Evolutionary conservation across 768 basidiomycete genomes (phyloP), one percentile per base, ranked within the genome.

Genomic region (Suillus ampliporus): DNA sequence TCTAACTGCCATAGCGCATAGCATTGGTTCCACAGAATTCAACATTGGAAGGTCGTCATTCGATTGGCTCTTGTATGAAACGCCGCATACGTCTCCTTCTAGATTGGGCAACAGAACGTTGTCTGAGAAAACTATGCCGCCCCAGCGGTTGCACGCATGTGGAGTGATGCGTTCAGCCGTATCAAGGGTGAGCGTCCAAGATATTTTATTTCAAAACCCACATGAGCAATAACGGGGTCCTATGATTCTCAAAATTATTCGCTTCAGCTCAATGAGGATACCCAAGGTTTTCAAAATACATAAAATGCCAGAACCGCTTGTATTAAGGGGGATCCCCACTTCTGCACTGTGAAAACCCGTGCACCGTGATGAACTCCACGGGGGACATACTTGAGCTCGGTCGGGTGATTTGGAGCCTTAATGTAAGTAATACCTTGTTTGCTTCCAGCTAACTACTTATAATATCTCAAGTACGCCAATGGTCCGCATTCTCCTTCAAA

Each of bases 271-370:
- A n/a, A n/a, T n/a, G n/a, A 6, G 4, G 15, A 2, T 17, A 54
- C 13, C 15, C 37, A 10, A 38, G 15, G 23, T 40, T 56, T 54
- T 14, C 31, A 21, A 6, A 11, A 40, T 28, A 40, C 23, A 56
- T 56, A 56, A 56, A 47, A 8, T 40, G 37, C 37, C 17, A n/a
- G 54, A 56, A 35, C 13, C 38, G 40, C n/a, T n/a, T n/a, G n/a
- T n/a, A n/a, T n/a, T 56, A 17, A 35, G 38, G 38, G 17, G 17
- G 40, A 40, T 40, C 26, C 31, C 35, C 9, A 54, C 37, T 10
- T 37, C 21, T 19, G 38, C 26, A 56, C 23, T 56, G 23, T 7
- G 21, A 38, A 40, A 10, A 54, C 3, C 5, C 1, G 23, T 56
- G 23, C 38, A 26, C 10, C 14, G 26, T 15, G 17, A 56, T 56